phyloP scores from a whole-genome alignment of 345 rosid species.

The Psidium guajava region DNA sequence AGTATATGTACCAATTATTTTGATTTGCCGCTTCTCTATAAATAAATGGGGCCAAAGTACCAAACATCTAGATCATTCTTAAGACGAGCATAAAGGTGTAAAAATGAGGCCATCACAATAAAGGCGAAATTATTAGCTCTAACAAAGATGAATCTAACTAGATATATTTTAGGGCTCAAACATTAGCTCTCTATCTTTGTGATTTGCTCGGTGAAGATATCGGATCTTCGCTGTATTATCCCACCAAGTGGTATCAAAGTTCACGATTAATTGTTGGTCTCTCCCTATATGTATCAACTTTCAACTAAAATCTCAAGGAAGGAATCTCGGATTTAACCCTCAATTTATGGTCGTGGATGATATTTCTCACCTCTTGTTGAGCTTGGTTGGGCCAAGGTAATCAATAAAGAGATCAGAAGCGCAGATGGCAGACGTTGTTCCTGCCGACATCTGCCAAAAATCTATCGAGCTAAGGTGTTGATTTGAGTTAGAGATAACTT shows the following conservation, averaged over 20 bases:
- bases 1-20: no score
- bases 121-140: neutral
- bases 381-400: neutral
- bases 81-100: neutral
- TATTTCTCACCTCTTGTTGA: neutral
- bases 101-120: neutral
- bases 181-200: neutral
- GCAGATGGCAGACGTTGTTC: neutral
- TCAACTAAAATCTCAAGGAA: neutral
- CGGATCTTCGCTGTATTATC: neutral
- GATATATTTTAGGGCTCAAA: neutral
- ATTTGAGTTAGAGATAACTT: neutral
- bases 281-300: neutral
- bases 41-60: neutral
- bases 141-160: fast-evolving
- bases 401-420: neutral
- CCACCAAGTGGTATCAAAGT: neutral
- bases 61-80: neutral
- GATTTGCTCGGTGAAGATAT: neutral
- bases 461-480: neutral
- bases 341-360: neutral
- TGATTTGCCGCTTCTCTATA: neutral
- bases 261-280: neutral
- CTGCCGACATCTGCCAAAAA: neutral
- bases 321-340: neutral